phyloP scores from a whole-genome alignment of 257 asterid species.

The Capsicum pubescens region DNA sequence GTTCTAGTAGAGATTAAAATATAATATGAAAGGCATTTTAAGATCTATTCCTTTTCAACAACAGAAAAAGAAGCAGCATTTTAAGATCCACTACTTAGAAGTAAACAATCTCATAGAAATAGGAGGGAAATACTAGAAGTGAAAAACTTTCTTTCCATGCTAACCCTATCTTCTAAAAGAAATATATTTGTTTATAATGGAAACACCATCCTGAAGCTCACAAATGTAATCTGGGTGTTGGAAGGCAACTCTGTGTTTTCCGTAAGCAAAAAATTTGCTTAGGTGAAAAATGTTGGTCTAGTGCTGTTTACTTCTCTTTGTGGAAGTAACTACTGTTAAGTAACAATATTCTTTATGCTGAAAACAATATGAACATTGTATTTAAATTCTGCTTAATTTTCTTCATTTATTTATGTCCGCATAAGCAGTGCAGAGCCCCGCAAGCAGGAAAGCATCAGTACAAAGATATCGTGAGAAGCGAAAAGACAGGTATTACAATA shows the following conservation, averaged over 20 bases:
- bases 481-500: constrained; percentile 80
- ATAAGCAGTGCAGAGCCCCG: constrained; percentile 63
- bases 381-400: background rate
- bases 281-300: background rate
- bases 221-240: background rate
- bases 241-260: background rate
- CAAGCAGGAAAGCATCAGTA: constrained; percentile 83
- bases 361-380: background rate
- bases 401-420: background rate
- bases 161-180: background rate
- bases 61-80: background rate
- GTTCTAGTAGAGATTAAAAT: background rate
- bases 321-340: background rate
- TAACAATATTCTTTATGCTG: constrained; percentile 12
- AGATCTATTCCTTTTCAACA: background rate
- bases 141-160: background rate
- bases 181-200: background rate
- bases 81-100: constrained; percentile 10
- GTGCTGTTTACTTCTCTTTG: background rate
- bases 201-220: background rate
- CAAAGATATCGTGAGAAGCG: constrained; percentile 92
- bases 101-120: background rate
- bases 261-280: background rate
- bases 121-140: background rate
- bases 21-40: background rate